A percentile compares a stretch with the other conserved stretches of the same genome.
phyloP scores from a whole-genome alignment of 345 rosid species.

The Syzygium aqueum region DNA sequence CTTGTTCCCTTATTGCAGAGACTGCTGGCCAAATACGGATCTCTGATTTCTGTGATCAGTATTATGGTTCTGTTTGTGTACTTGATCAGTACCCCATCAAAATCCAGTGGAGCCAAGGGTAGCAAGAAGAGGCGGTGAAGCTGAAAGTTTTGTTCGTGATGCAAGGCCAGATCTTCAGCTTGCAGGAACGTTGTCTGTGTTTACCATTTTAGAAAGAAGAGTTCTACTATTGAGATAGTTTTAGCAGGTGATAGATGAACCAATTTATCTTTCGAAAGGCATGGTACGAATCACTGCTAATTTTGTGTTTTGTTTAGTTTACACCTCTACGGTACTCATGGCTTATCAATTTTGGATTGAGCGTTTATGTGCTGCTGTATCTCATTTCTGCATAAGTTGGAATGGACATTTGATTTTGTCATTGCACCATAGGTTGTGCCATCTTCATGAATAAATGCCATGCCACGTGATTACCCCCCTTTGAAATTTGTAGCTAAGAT shows the following conservation, averaged over 20 bases:
- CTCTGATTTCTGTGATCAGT: slow-evolving; percentile 74
- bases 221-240: neutral
- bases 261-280: neutral
- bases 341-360: neutral
- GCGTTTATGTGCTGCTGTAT: neutral
- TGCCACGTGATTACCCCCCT: neutral
- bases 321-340: neutral
- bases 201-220: neutral
- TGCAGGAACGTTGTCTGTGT: neutral
- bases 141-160: neutral
- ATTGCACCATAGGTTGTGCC: neutral
- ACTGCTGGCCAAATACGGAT: slow-evolving; percentile 67
- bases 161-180: neutral
- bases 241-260: neutral
- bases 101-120: slow-evolving; percentile 48
- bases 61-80: slow-evolving; percentile 64
- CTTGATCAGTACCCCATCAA: slow-evolving; percentile 59
- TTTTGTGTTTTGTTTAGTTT: neutral
- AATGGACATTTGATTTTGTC: neutral
- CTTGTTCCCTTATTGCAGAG: slow-evolving; percentile 43
- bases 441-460: neutral
- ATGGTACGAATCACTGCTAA: neutral
- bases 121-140: slow-evolving; percentile 83
- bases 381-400: neutral
- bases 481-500: neutral